Conservation (phyloP, 2,329 filamentous ascomycete species). For the Pseudofabraea citricarpa region DNA sequence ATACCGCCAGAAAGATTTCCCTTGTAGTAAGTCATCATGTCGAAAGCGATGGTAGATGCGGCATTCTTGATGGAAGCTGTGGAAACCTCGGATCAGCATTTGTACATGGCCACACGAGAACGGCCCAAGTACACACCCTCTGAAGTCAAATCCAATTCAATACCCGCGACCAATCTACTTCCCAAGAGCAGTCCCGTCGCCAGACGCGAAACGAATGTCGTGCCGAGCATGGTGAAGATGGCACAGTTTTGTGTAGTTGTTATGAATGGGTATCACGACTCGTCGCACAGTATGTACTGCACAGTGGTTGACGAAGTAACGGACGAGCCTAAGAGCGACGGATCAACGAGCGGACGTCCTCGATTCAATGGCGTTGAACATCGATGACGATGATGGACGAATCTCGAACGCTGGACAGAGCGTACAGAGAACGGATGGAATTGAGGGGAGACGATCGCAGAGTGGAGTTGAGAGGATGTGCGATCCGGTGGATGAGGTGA, state of each 20-base stretch:
- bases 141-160: slow-evolving; percentile 22
- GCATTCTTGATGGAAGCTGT: slow-evolving; percentile 29
- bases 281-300: neutral
- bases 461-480: too few species aligned
- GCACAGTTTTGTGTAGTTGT: neutral
- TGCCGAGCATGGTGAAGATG: neutral
- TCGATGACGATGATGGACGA: neutral
- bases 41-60: slow-evolving; percentile 27
- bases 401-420: too few species aligned
- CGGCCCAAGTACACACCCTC: slow-evolving; percentile 14
- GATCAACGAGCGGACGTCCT: neutral
- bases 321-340: neutral
- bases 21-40: slow-evolving; percentile 37
- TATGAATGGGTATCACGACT: neutral
- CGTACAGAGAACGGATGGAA: too few species aligned
- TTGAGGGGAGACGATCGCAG: too few species aligned
- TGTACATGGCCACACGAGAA: too few species aligned
- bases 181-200: slow-evolving; percentile 17
- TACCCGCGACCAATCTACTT: slow-evolving; percentile 14
- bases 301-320: neutral
- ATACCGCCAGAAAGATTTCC: slow-evolving; percentile 34
- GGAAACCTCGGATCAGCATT: too few species aligned
- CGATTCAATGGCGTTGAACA: neutral
- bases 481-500: too few species aligned
- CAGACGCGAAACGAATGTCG: slow-evolving; percentile 17